Percentiles rank a stretch among this genome's conserved stretches.
Conservation (phyloP, 108 stramenopile genomes). For the Cyclostephanos tholiformis region DNA sequence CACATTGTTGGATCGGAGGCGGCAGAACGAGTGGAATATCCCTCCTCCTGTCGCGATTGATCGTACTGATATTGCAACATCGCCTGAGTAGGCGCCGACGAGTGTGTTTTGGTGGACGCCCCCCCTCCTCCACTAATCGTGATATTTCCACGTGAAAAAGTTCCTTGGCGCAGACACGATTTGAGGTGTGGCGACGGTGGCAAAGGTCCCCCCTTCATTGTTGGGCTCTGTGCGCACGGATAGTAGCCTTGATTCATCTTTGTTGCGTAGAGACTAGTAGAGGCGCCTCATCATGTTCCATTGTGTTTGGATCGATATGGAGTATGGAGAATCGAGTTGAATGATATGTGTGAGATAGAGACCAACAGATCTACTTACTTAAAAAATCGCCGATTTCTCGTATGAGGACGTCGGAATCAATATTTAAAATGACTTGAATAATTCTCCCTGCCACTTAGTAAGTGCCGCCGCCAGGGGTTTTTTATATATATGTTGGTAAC, state of each 20-base stretch:
- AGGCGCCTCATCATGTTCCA: too few species aligned
- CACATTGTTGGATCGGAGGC: background rate
- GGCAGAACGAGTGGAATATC: background rate
- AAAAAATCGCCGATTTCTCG: too few species aligned
- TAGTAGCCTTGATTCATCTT: constrained; percentile 5
- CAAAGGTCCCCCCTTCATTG: background rate
- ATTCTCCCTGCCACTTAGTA: too few species aligned
- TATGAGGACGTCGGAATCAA: too few species aligned
- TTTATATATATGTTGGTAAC: too few species aligned
- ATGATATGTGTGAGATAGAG: too few species aligned
- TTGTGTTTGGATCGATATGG: too few species aligned
- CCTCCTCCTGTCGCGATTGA: constrained; percentile 21
- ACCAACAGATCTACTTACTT: too few species aligned
- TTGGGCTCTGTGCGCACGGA: background rate
- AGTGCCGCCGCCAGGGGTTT: too few species aligned
- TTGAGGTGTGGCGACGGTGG: background rate
- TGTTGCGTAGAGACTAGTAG: background rate
- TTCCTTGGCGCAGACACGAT: constrained; percentile 26
- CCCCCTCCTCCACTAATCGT: background rate
- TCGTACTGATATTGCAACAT: constrained; percentile 8
- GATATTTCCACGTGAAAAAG: background rate
- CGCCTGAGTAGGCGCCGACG: constrained; percentile 1
- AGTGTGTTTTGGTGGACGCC: background rate
- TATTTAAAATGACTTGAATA: too few species aligned
- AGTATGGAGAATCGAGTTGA: too few species aligned